phyloP scores from a whole-genome alignment of 2,329 filamentous ascomycete species.

The Aspergillus jensenii region DNA sequence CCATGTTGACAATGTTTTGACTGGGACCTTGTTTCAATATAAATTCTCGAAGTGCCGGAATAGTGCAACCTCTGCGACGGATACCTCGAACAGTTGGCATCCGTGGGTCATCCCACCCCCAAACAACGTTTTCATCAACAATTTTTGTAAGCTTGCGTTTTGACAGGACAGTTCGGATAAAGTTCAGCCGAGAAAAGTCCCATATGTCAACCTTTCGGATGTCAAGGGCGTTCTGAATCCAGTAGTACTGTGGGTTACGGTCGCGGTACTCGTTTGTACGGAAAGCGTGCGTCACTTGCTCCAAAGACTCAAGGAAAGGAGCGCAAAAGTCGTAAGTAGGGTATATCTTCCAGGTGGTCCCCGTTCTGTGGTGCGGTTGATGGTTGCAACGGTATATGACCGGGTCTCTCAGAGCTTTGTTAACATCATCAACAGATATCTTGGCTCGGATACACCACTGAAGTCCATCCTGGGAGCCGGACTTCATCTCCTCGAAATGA shows the following conservation, averaged over 20 bases:
- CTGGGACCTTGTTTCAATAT: slow-evolving; percentile 52
- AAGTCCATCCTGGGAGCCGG: slow-evolving; percentile 72
- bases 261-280: slow-evolving; percentile 62
- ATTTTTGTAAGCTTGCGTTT: slow-evolving; percentile 54
- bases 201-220: slow-evolving; percentile 49
- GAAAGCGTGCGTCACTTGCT: slow-evolving; percentile 65
- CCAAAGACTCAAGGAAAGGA: slow-evolving; percentile 63
- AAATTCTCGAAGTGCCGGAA: slow-evolving; percentile 50
- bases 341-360: slow-evolving; percentile 65
- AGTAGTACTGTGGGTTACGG: slow-evolving; percentile 52
- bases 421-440: slow-evolving; percentile 85
- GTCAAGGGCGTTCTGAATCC: slow-evolving; percentile 50
- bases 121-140: slow-evolving; percentile 48
- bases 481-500: slow-evolving; percentile 92
- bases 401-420: slow-evolving; percentile 93
- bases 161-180: slow-evolving; percentile 50
- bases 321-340: slow-evolving; percentile 67
- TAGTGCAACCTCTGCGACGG: slow-evolving; percentile 49
- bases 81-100: slow-evolving; percentile 54
- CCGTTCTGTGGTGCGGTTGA: slow-evolving; percentile 61
- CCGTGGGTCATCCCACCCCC: slow-evolving; percentile 53
- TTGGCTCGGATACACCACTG: slow-evolving; percentile 93
- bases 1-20: slow-evolving; percentile 50
- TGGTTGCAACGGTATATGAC: slow-evolving; percentile 96
- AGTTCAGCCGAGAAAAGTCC: slow-evolving; percentile 55